Percentiles rank a stretch among this genome's conserved stretches.
phyloP scores from a whole-genome alignment of 768 basidiomycete genomes.

The Coprinopsis sp. region DNA sequence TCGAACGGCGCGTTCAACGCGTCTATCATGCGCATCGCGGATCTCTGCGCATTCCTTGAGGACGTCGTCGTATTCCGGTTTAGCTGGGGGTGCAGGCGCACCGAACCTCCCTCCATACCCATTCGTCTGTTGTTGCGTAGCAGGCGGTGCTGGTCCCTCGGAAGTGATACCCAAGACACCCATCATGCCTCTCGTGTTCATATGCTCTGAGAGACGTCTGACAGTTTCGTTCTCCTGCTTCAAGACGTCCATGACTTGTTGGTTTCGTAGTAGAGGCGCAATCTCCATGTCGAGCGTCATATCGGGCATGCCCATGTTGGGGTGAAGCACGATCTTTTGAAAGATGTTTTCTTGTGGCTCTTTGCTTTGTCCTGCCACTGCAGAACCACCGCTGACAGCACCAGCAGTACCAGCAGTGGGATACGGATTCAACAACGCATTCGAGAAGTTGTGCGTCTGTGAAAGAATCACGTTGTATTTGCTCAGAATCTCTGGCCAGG shows the following conservation, averaged over 20 bases:
- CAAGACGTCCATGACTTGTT: slow-evolving; percentile 75
- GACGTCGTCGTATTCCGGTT: slow-evolving; percentile 59
- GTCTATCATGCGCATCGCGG: slow-evolving; percentile 63
- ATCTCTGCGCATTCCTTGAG: slow-evolving; percentile 63
- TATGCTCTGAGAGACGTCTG: slow-evolving; percentile 61
- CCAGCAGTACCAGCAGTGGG: slow-evolving; percentile 18
- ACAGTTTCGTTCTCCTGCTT: slow-evolving; percentile 69
- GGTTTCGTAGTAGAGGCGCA: slow-evolving; percentile 69
- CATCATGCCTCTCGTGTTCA: slow-evolving; percentile 54
- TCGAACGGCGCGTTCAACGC: slow-evolving; percentile 73
- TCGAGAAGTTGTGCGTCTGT: slow-evolving; percentile 75
- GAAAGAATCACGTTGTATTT: slow-evolving; percentile 84
- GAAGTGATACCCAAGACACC: slow-evolving; percentile 39
- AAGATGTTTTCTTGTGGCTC: slow-evolving; percentile 37
- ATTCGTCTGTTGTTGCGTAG: slow-evolving; percentile 10
- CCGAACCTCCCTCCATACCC: slow-evolving; percentile 13
- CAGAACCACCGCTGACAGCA: background rate
- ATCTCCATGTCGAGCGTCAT: slow-evolving; percentile 68
- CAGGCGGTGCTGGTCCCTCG: slow-evolving; percentile 26
- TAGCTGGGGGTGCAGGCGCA: slow-evolving; percentile 21
- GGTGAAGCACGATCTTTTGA: slow-evolving; percentile 68
- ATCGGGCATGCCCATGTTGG: slow-evolving; percentile 52
- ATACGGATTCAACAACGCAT: slow-evolving; percentile 45
- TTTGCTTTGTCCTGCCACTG: background rate
- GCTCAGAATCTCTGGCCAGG: slow-evolving; percentile 83